Base-by-base conservation (phyloP, 805 yeast species). In the Saccharomycopsis capsularis region DNA sequence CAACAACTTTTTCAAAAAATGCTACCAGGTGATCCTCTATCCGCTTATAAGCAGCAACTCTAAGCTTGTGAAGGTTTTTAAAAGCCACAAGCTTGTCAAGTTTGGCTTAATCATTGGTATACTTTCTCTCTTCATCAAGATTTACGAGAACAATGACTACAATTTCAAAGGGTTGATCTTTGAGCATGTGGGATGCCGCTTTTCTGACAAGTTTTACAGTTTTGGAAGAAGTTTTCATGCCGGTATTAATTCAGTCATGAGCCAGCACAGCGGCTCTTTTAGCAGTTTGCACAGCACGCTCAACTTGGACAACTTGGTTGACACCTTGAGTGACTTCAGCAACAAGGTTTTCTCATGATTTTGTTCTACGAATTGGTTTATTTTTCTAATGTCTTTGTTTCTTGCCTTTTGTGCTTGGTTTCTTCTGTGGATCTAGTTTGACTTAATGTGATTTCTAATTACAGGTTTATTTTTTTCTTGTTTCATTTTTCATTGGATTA, bases 51-150 rank as follows among this genome's bases (percentile, higher is more conserved):
- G 21, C 15, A 16, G n/a, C 19, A 45, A 43, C 23, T 25, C 37
- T 21, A 15, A 3, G 22, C 19, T 46, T 3, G n/a, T 29, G 18
- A 24, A 23, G 27, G 24, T 27, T 29, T 46, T 50, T 24, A 32
- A 30, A 9, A 19, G 21, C 19, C 6, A 25, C 34, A 46, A 25
- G 16, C 40, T 45, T 11, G 22, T 50, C n/a, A 46, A 46, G 21
- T 35, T 46, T 16, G 41, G 53, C 32, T 21, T 50, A 5, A 13
- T 34, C 6, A 50, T 50, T 42, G 53, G 53, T 6, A 9, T 50
- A 3, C 15, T 50, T 4, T 50, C 53, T 11, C 23, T 50, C 11
- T 37, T 49, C 13, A 11, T 49, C 9, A 49, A 49, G 23, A 40
- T 49, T 4, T 44, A 44, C 40, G 15, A 5, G 19, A n/a, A 9